Conservation (phyloP, 2,329 filamentous ascomycete genomes). For the Paracoccidioides lutzii region DNA sequence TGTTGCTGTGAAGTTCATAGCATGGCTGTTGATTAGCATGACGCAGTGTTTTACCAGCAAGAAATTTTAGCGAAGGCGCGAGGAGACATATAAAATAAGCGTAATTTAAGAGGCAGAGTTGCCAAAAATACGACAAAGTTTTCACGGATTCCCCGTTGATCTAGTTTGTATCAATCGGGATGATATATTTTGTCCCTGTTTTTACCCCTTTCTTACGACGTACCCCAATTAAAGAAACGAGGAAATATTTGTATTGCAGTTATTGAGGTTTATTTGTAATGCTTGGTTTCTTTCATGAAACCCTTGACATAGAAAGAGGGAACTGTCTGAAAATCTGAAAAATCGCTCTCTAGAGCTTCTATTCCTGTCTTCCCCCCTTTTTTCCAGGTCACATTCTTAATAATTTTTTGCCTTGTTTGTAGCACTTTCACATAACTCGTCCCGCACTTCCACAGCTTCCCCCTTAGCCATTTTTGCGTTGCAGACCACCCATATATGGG, state of each 20-base stretch:
- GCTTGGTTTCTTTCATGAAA: neutral
- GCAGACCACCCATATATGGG: no score
- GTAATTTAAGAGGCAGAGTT: neutral
- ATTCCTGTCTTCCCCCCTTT: neutral
- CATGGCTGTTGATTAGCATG: slow-evolving; percentile 29
- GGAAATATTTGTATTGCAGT: neutral
- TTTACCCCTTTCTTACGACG: no score
- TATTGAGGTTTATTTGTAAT: neutral
- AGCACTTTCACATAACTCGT: neutral
- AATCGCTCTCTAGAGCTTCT: neutral
- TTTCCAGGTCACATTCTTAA: neutral
- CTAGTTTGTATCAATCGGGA: neutral
- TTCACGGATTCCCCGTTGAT: neutral
- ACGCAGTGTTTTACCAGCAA: slow-evolving; percentile 31
- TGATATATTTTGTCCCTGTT: neutral
- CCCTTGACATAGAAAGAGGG: no score
- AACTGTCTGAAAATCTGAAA: neutral
- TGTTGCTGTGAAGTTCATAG: slow-evolving; percentile 26
- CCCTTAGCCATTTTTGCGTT: no score
- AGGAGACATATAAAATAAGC: neutral
- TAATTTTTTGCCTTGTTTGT: neutral
- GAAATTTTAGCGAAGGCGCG: slow-evolving; percentile 23
- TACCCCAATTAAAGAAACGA: neutral
- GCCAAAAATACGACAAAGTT: neutral
- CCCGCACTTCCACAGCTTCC: neutral